Evolutionary conservation across 495 filamentous ascomycete species (phyloP), one percentile per base, ranked within the genome.

Genomic region (Podospora pseudocomata): DNA sequence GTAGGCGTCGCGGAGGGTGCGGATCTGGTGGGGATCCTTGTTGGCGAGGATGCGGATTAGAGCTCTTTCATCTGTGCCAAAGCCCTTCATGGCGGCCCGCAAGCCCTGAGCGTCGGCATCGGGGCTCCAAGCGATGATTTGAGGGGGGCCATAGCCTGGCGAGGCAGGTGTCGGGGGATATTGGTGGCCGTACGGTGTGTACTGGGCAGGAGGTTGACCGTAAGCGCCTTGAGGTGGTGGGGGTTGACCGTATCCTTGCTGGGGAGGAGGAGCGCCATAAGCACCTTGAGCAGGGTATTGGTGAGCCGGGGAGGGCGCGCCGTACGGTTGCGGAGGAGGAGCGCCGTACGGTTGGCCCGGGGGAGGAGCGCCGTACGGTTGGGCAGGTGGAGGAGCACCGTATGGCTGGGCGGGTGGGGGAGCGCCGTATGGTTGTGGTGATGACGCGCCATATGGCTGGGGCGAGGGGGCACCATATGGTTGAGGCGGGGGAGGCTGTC

Each of bases 41-140:
- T 76, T 82, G 0, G 87, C 80, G 23, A 98, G 80, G 18, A 89
- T 79, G 0, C 80, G 78, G 71, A 93, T 91, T 0, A 97, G 81
- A 0, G 85, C 77, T 63, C 86, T 87, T 76, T 97, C 93, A 72
- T 97, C 88, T 0, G 94, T 97, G 57, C 93, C 94, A 67, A 95
- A 89, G 7, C 94, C 92, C 80, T 96, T 96, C 91, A 96, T 96
- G 2, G 94, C 92, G 71, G 85, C 86, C 64, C 92, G 84, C 26
- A 96, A 82, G 9, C 78, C 83, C 61, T 92, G 85, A 0, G 92
- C 91, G 66, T 96, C 87, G 2, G 78, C 73, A 2, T 78, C 82
- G 61, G 84, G 88, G 66, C 93, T 87, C 74, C 86, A 90, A 5
- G 82, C 83, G 27, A 90, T 91, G 20, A 83, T 77, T 71, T 88